Evolutionary conservation across 208 protist species (phyloP).

Genomic region (Wallacemonas sp.): DNA sequence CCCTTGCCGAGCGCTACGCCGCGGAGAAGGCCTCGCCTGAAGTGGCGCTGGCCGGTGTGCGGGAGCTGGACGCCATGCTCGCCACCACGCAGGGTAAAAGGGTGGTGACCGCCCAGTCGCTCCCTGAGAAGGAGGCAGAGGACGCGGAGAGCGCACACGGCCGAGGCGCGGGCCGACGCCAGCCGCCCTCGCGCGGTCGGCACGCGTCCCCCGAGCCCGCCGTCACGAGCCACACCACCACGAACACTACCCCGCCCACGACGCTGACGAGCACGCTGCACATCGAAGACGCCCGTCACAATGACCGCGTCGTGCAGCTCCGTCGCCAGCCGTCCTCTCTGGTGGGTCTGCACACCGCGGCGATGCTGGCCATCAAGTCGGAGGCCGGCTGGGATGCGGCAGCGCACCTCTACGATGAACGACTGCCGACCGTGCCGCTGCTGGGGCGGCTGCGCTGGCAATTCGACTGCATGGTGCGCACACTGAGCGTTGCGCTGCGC

Average conservation of each 20-base stretch:
- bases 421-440: conserved; percentile 46
- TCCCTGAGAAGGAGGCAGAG: too few relatives aligned
- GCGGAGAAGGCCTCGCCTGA: conserved; percentile 54
- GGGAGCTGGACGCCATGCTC: conserved; percentile 62
- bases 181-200: too few relatives aligned
- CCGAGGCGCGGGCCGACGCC: too few relatives aligned
- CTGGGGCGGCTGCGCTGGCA: conserved; percentile 83
- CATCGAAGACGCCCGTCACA: conserved; percentile 45
- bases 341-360: conserved; percentile 55
- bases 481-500: conserved; percentile 34
- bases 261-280: conserved; percentile 11
- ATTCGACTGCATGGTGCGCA: conserved; percentile 63
- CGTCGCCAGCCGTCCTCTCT: conserved; percentile 58
- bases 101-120: conserved; percentile 20
- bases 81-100: conserved; percentile 23
- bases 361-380: conserved; percentile 45
- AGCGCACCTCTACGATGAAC: conserved; percentile 26
- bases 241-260: background rate
- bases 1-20: conserved; percentile 54
- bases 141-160: too few relatives aligned
- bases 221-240: too few relatives aligned
- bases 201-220: too few relatives aligned
- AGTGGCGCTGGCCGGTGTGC: conserved; percentile 64
- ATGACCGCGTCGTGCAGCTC: conserved; percentile 34
- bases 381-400: conserved; percentile 31